phyloP scores from a whole-genome alignment of 2,329 filamentous ascomycete genomes.

The Sarocladiaceae sp. region DNA sequence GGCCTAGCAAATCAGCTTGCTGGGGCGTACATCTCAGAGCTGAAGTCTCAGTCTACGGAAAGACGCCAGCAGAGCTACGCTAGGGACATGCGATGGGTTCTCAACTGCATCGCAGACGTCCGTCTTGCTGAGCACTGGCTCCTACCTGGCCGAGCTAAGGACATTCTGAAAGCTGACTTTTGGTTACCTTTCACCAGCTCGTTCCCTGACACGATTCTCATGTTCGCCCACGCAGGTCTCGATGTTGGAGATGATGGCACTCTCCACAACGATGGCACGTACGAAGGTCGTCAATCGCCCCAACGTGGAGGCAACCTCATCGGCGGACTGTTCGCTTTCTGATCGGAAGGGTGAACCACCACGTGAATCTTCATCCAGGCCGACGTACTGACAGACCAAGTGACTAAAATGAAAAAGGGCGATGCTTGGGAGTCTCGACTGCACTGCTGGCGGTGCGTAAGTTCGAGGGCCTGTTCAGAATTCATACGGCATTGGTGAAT shows the following conservation, averaged over 20 bases:
- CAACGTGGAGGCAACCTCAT: neutral
- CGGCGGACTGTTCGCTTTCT: neutral
- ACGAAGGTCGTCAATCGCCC: neutral
- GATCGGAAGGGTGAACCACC: conserved; percentile 56
- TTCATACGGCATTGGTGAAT: too few relatives aligned
- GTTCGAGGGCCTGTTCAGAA: too few relatives aligned
- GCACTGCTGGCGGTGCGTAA: too few relatives aligned
- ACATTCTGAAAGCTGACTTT: conserved; percentile 21
- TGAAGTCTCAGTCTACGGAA: conserved; percentile 12
- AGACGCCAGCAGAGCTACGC: conserved; percentile 18
- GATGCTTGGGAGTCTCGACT: too few relatives aligned
- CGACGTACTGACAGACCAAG: neutral
- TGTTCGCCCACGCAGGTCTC: conserved; percentile 27
- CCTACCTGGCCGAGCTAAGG: conserved; percentile 12
- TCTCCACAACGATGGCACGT: neutral
- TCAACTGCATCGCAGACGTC: conserved; percentile 22
- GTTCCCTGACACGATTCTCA: conserved; percentile 20
- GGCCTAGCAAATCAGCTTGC: conserved; percentile 31
- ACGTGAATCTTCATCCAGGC: too few relatives aligned
- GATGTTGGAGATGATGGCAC: conserved; percentile 14
- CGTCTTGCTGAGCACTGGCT: conserved; percentile 5
- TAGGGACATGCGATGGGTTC: conserved; percentile 29
- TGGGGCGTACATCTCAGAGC: conserved; percentile 23
- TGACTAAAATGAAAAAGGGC: neutral
- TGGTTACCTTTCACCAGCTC: conserved; percentile 27